These are phyloP conservation scores for Colletotrichum costaricense DNA, from an alignment of 2,329 filamentous ascomycete species.

Conservation along the genomic window DNA sequence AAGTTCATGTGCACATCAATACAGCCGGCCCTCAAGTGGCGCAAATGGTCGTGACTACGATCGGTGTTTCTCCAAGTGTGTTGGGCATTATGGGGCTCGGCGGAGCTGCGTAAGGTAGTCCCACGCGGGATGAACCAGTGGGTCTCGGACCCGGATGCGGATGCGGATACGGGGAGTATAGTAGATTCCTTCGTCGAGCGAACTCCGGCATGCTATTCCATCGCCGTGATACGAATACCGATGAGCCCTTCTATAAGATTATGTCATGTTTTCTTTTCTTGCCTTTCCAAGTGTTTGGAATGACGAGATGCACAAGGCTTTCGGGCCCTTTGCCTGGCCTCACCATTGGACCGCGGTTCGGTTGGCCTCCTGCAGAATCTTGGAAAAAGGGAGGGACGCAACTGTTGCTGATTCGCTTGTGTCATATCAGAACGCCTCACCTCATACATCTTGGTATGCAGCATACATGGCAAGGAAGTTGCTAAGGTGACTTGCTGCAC, in stretches of 20 bases:
- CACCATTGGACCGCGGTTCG: neutral
- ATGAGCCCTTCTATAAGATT: neutral
- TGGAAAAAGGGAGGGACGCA: neutral
- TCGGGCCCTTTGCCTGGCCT: neutral
- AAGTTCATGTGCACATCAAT: no score
- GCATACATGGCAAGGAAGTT: neutral
- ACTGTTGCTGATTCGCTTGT: neutral
- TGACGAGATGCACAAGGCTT: neutral
- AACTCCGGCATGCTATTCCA: neutral
- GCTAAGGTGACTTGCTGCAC: no score
- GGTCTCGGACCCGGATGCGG: constrained; percentile 20
- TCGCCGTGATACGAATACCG: neutral
- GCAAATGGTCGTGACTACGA: neutral
- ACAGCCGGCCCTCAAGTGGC: neutral
- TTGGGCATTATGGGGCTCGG: neutral
- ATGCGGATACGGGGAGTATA: constrained; percentile 27
- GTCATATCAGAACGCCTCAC: neutral
- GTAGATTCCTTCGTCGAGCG: neutral
- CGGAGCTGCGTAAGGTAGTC: neutral
- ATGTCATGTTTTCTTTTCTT: neutral
- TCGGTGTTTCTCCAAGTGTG: neutral
- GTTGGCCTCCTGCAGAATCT: neutral
- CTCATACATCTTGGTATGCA: neutral
- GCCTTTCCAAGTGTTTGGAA: neutral
- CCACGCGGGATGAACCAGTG: neutral